A percentile compares a stretch with the other conserved stretches of the same genome.
Conservation (phyloP, 371 early-diverging fungal genomes). For the Rhizopus sp. region DNA sequence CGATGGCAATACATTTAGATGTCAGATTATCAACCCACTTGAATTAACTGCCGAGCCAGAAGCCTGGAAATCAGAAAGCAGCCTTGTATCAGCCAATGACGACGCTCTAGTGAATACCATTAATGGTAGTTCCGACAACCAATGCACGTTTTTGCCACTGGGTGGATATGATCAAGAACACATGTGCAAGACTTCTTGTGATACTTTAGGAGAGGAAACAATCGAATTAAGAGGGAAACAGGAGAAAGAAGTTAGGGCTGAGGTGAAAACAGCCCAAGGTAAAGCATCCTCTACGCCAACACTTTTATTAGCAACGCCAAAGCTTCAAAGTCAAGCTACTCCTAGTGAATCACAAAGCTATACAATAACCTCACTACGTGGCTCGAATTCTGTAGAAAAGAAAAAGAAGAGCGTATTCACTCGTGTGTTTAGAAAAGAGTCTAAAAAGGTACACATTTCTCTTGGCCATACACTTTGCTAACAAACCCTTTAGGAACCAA, state of each 20-base stretch:
- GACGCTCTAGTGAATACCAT: background rate
- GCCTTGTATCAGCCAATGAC: background rate
- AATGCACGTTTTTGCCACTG: background rate
- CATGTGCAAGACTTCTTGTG: background rate
- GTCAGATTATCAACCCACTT: too few species aligned
- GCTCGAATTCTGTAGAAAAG: background rate
- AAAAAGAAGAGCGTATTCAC: slow-evolving; percentile 5
- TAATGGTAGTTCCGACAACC: background rate
- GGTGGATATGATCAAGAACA: background rate
- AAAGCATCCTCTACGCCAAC: too few species aligned
- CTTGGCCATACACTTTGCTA: background rate
- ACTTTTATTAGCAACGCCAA: too few species aligned
- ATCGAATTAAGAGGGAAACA: too few species aligned
- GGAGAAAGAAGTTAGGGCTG: background rate
- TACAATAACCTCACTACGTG: too few species aligned
- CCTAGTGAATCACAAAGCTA: too few species aligned
- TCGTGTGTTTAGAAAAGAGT: slow-evolving; percentile 7
- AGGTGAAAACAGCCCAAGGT: too few species aligned
- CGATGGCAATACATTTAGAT: too few species aligned
- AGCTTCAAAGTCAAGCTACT: too few species aligned
- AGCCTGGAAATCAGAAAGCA: background rate
- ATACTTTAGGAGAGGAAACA: too few species aligned
- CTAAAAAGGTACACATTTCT: slow-evolving; percentile 2
- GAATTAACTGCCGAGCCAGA: background rate
- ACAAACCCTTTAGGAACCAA: background rate